A percentile compares a stretch with the other conserved stretches of the same genome.
Evolutionary conservation across 2,329 filamentous ascomycete species (phyloP).

Genomic region (Thielaviopsis euricoi): DNA sequence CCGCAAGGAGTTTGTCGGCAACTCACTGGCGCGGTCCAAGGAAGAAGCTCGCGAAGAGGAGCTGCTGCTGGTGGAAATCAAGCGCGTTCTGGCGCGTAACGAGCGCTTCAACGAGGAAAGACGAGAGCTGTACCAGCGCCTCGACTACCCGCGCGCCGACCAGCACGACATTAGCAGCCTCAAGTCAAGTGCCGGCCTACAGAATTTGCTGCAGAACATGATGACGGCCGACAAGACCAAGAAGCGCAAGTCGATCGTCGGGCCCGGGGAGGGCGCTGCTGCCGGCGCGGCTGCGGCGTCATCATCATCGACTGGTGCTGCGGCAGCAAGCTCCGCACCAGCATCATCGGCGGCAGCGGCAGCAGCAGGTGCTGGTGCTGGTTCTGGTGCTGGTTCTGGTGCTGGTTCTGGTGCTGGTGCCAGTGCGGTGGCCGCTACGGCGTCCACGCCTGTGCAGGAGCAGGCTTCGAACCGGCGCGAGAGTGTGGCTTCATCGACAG

Average conservation of each 20-base stretch:
- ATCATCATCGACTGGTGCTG: slow-evolving; percentile 13
- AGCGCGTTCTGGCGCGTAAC: slow-evolving; percentile 75
- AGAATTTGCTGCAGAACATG: slow-evolving; percentile 65
- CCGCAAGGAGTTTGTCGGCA: slow-evolving; percentile 72
- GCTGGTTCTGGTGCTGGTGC: no score
- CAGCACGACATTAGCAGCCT: slow-evolving; percentile 59
- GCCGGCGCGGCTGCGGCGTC: slow-evolving; percentile 24
- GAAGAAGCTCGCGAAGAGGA: slow-evolving; percentile 91
- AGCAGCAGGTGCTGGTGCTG: no score
- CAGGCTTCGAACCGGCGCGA: not conserved
- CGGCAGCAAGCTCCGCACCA: slow-evolving; percentile 5
- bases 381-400: no score
- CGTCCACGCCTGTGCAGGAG: not conserved
- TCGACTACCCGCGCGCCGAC: slow-evolving; percentile 62
- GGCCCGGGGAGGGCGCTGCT: slow-evolving; percentile 40
- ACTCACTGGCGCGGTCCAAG: slow-evolving; percentile 59
- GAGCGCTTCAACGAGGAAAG: slow-evolving; percentile 78
- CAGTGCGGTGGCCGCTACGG: not conserved
- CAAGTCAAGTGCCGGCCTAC: slow-evolving; percentile 65
- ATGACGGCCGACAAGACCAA: slow-evolving; percentile 74
- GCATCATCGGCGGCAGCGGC: not conserved
- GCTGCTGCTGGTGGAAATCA: slow-evolving; percentile 72
- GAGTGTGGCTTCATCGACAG: slow-evolving; percentile 11
- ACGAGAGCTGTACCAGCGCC: slow-evolving; percentile 67
- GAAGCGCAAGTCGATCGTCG: slow-evolving; percentile 62